These are phyloP conservation scores for Datura wrightii DNA, from an alignment of 257 asterid genomes.

Conservation along the genomic window DNA sequence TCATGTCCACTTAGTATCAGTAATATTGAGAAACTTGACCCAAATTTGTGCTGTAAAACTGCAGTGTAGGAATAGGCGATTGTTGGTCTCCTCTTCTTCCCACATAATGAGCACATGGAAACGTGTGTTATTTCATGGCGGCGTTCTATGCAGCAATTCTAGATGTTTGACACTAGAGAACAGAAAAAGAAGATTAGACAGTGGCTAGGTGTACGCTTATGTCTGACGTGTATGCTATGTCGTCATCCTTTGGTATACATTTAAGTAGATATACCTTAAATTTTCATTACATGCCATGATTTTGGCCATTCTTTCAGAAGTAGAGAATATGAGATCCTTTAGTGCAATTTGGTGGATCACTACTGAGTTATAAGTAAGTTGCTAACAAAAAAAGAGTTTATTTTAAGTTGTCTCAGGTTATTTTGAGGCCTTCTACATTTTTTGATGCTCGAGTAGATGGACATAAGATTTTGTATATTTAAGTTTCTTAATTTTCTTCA, in stretches of 20 bases:
- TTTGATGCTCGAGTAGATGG: background rate
- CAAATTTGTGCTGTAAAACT: too few species aligned
- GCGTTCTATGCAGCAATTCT: background rate
- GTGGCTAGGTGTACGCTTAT: background rate
- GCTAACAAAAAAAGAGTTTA: background rate
- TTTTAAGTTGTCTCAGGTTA: background rate
- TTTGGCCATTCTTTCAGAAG: background rate
- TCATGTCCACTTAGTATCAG: too few species aligned
- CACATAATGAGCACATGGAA: too few species aligned
- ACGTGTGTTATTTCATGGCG: background rate
- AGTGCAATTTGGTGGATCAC: slow-evolving; percentile 8
- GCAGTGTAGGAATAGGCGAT: too few species aligned
- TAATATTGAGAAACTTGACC: too few species aligned
- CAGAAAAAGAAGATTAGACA: background rate
- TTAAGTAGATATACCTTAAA: background rate
- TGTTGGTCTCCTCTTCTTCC: too few species aligned
- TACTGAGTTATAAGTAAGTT: slow-evolving; percentile 18
- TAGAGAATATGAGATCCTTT: slow-evolving; percentile 3
- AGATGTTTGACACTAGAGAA: background rate
- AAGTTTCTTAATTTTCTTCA: slow-evolving; percentile 23
- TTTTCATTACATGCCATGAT: background rate
- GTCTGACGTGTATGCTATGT: slow-evolving; percentile 16
- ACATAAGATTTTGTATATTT: background rate
- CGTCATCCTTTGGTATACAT: background rate
- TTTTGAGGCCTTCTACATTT: background rate